phyloP scores from a whole-genome alignment of 345 rosid genomes.

The Arabidopsis suecica region DNA sequence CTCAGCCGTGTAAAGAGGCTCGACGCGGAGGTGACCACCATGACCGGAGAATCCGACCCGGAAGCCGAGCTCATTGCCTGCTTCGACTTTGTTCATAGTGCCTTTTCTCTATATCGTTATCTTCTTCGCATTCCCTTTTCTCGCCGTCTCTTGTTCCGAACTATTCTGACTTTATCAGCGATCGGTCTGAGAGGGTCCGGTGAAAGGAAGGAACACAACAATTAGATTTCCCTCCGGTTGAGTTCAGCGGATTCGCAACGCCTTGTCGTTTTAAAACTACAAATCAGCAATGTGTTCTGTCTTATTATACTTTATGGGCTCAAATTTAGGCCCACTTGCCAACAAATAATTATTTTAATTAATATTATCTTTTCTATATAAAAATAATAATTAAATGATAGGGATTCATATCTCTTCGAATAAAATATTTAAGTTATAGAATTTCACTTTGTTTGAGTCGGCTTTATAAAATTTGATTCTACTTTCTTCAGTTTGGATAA shows the following conservation, averaged over 20 bases:
- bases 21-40: constrained; percentile 88
- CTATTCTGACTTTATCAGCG: constrained; percentile 16
- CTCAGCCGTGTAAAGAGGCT: constrained; percentile 82
- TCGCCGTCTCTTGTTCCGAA: constrained; percentile 14
- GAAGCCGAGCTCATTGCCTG: constrained; percentile 71
- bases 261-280: constrained; percentile 14
- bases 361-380: neutral
- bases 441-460: neutral
- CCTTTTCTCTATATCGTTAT: neutral
- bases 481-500: neutral
- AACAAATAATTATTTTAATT: neutral
- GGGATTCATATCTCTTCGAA: no score
- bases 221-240: constrained; percentile 14
- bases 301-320: constrained; percentile 6
- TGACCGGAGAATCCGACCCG: constrained; percentile 92
- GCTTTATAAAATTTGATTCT: neutral
- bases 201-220: neutral
- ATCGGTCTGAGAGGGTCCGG: constrained; percentile 32
- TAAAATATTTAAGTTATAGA: neutral
- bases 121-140: constrained; percentile 28
- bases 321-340: neutral
- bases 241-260: neutral
- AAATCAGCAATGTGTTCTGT: constrained; percentile 3
- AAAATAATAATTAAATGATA: neutral
- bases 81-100: constrained; percentile 68